phyloP scores from a whole-genome alignment of 192 early-diverging fungal genomes.

The Backusella macrospora region DNA sequence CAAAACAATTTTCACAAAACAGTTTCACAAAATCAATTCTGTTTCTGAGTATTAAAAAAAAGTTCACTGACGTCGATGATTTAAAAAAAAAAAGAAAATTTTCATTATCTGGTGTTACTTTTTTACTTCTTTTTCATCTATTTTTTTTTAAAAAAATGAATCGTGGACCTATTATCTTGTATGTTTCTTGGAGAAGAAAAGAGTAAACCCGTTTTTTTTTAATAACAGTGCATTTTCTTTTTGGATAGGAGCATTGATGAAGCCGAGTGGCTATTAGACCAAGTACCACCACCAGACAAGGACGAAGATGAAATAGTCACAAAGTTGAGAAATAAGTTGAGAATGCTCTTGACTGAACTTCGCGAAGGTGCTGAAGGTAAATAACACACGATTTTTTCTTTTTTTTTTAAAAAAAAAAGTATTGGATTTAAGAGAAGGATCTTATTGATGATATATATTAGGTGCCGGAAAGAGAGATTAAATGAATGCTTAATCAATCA shows the following conservation, averaged over 20 bases:
- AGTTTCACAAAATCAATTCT: background rate
- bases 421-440: no score
- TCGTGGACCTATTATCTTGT: slow-evolving; percentile 28
- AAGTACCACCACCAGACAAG: slow-evolving; percentile 38
- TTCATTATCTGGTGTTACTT: background rate
- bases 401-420: no score
- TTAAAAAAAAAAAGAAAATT: background rate
- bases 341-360: slow-evolving; percentile 24
- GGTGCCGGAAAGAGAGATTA: slow-evolving; percentile 18
- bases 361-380: slow-evolving; percentile 40
- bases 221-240: background rate
- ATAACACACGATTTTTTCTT: background rate
- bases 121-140: background rate
- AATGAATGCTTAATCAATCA: background rate
- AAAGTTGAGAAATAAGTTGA: slow-evolving; percentile 34
- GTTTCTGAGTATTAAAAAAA: slow-evolving; percentile 6
- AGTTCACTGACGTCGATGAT: background rate
- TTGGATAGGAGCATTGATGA: slow-evolving; percentile 40
- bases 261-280: slow-evolving; percentile 41
- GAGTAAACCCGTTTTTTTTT: background rate
- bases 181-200: background rate
- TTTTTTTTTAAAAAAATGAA: slow-evolving; percentile 16
- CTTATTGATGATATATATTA: background rate
- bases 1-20: slow-evolving; percentile 11
- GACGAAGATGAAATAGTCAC: slow-evolving; percentile 37